Conservation (phyloP, 306 rosid species). For the Cicer cuneatum region DNA sequence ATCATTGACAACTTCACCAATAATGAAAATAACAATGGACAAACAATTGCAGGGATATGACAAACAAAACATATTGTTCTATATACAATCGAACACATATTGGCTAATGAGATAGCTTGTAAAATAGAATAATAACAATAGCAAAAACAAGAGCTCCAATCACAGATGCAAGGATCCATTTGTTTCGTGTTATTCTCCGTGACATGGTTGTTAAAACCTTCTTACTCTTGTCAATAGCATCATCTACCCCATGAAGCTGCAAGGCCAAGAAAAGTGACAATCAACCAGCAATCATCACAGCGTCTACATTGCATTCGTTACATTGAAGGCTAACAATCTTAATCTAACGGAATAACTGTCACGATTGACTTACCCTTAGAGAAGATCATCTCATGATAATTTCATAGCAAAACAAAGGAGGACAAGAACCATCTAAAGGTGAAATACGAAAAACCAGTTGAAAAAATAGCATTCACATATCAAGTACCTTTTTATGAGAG, state of each 20-base stretch:
- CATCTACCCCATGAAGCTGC: constrained; percentile 86
- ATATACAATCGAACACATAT: constrained; percentile 50
- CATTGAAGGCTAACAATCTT: constrained; percentile 19
- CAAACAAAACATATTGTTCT: constrained; percentile 36
- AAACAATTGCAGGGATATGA: constrained; percentile 25
- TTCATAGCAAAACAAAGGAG: constrained; percentile 15
- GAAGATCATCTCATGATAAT: constrained; percentile 18
- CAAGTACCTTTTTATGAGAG: constrained; percentile 73
- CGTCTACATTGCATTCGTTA: constrained; percentile 13
- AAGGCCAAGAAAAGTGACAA: constrained; percentile 41
- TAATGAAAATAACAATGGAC: constrained; percentile 36
- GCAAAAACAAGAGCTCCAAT: constrained; percentile 82
- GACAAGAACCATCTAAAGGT: constrained; percentile 19
- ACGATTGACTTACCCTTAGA: constrained; percentile 10
- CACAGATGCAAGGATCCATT: constrained; percentile 73
- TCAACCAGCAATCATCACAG: constrained; percentile 33
- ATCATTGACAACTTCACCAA: constrained; percentile 11
- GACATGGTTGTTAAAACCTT: constrained; percentile 76
- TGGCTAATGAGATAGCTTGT: constrained; percentile 65
- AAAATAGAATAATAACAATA: constrained; percentile 57
- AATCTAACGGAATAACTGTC: constrained; percentile 25
- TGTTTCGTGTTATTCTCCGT: constrained; percentile 75
- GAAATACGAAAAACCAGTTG: background rate
- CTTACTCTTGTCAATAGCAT: constrained; percentile 92
- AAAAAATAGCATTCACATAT: constrained; percentile 29